A percentile compares a stretch with the other conserved stretches of the same genome.
These are phyloP conservation scores for Arabis alpina DNA, from an alignment of 345 rosid genomes.

Conservation along the genomic window DNA sequence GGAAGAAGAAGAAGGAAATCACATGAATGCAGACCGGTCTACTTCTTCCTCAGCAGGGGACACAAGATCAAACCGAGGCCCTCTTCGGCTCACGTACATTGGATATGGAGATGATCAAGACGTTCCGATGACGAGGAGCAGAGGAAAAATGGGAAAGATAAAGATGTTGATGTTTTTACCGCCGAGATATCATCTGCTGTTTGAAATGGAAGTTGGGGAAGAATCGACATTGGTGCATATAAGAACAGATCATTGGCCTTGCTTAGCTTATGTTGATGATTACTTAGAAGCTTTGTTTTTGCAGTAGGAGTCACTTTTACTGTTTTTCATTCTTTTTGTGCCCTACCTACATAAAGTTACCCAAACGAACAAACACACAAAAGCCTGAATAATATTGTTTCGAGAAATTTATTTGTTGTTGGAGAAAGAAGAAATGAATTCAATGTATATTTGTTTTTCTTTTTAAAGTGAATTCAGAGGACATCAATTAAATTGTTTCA, in stretches of 20 bases:
- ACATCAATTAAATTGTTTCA: too few relatives aligned
- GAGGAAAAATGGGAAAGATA: conserved; percentile 72
- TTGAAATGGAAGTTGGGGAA: conserved; percentile 90
- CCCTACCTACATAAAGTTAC: conserved; percentile 13
- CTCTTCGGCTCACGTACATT: conserved; percentile 70
- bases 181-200: conserved; percentile 87
- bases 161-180: conserved; percentile 84
- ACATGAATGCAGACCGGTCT: conserved; percentile 30
- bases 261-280: conserved; percentile 94
- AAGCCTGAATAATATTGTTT: not conserved
- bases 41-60: conserved; percentile 41
- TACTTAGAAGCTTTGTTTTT: conserved; percentile 86
- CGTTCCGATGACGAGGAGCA: conserved; percentile 43
- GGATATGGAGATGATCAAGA: conserved; percentile 62
- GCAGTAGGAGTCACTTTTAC: conserved; percentile 38
- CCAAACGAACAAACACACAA: not conserved
- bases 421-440: not conserved
- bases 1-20: conserved; percentile 33
- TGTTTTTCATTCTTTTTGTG: conserved; percentile 10
- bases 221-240: conserved; percentile 81
- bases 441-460: too few relatives aligned
- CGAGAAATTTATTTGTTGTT: not conserved
- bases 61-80: conserved; percentile 43
- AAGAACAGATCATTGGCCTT: conserved; percentile 98
- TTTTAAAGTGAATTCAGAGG: too few relatives aligned